Percentiles rank a stretch among this genome's conserved stretches.
Evolutionary conservation across 1,139 yeast genomes (phyloP).

Genomic region (Hansenula sp.): DNA sequence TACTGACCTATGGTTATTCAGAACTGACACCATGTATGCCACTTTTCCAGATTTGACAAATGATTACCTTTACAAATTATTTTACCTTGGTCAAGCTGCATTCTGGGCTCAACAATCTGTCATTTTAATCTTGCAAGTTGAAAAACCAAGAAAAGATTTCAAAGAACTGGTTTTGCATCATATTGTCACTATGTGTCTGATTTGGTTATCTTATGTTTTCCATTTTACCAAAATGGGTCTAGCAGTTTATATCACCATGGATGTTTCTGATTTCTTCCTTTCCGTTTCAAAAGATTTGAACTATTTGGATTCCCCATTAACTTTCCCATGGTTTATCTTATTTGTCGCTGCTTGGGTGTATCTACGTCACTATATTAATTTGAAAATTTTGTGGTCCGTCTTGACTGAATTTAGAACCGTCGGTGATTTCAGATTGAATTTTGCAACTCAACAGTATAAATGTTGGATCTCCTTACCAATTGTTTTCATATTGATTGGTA

Average conservation of each 20-base stretch:
- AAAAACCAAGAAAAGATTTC: slow-evolving; percentile 93
- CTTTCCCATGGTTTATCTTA: slow-evolving; percentile 61
- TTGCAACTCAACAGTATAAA: slow-evolving; percentile 92
- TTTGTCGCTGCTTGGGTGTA: slow-evolving; percentile 81
- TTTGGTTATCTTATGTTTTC: slow-evolving; percentile 87
- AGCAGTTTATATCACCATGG: slow-evolving; percentile 92
- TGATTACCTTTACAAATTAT: slow-evolving; percentile 66
- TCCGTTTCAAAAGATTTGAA: slow-evolving; percentile 81
- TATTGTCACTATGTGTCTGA: slow-evolving; percentile 82
- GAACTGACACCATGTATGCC: slow-evolving; percentile 75
- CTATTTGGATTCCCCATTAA: slow-evolving; percentile 66
- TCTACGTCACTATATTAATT: slow-evolving; percentile 80
- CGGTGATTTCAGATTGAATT: slow-evolving; percentile 77
- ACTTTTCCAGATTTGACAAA: slow-evolving; percentile 82
- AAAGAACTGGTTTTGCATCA: slow-evolving; percentile 91
- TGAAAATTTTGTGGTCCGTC: slow-evolving; percentile 81
- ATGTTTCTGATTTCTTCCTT: slow-evolving; percentile 85
- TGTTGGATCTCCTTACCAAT: slow-evolving; percentile 94
- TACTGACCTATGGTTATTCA: slow-evolving; percentile 84
- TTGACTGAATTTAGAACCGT: slow-evolving; percentile 82
- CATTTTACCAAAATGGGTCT: slow-evolving; percentile 97
- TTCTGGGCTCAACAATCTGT: slow-evolving; percentile 97
- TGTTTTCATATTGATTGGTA: slow-evolving; percentile 71
- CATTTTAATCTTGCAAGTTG: slow-evolving; percentile 76
- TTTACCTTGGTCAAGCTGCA: slow-evolving; percentile 89